phyloP scores from a whole-genome alignment of 768 basidiomycete genomes.

The Crepidotus variabilis region DNA sequence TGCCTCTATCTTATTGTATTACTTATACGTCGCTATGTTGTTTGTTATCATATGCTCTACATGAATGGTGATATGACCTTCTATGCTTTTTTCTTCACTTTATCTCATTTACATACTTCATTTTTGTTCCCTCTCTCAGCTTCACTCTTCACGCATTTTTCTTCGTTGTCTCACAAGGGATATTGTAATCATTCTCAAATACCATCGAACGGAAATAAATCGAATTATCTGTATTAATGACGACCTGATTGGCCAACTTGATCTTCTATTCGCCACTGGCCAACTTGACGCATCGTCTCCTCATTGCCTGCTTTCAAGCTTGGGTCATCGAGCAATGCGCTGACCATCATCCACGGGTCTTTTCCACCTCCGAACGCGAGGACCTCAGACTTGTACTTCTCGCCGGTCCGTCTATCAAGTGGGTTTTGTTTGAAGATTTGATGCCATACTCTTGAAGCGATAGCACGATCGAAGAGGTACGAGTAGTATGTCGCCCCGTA shows the following conservation, averaged over 20 bases:
- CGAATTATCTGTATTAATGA: slow-evolving; percentile 37
- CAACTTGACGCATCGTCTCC: slow-evolving; percentile 86
- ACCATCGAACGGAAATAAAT: background rate
- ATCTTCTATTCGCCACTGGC: slow-evolving; percentile 82
- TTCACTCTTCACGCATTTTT: background rate
- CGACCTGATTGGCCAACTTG: slow-evolving; percentile 57
- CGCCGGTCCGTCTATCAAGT: slow-evolving; percentile 69
- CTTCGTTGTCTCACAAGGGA: background rate
- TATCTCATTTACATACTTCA: background rate
- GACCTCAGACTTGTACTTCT: slow-evolving; percentile 75
- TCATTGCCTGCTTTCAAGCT: slow-evolving; percentile 70
- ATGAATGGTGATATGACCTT: too few relatives aligned
- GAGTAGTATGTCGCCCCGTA: slow-evolving; percentile 99
- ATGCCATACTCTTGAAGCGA: slow-evolving; percentile 88
- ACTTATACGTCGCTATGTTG: background rate
- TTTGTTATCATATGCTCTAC: background rate
- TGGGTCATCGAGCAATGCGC: slow-evolving; percentile 59
- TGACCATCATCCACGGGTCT: slow-evolving; percentile 94
- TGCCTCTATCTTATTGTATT: background rate
- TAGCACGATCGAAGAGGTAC: slow-evolving; percentile 94
- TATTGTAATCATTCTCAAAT: background rate
- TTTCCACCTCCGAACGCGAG: slow-evolving; percentile 82
- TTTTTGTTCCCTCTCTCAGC: background rate
- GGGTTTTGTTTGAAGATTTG: slow-evolving; percentile 69
- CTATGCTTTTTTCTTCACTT: background rate